These are phyloP conservation scores for Sclerotiophoma versabilis DNA, from an alignment of 2,329 filamentous ascomycete genomes.

Conservation along the genomic window DNA sequence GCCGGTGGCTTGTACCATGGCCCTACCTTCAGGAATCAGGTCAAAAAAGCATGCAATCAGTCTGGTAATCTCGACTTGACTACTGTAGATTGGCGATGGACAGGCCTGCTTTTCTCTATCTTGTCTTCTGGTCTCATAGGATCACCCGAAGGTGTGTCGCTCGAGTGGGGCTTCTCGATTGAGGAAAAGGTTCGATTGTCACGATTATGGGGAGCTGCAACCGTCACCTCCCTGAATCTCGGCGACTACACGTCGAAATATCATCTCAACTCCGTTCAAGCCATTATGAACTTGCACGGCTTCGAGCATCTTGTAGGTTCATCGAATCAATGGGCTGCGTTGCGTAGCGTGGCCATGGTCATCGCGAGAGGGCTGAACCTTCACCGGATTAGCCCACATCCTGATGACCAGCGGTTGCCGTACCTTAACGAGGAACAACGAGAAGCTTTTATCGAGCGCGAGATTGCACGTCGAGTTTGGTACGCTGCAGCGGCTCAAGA, in stretches of 20 bases:
- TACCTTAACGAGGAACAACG: constrained; percentile 32
- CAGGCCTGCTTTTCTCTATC: constrained; percentile 53
- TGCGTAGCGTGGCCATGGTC: constrained; percentile 54
- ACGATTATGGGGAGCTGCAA: constrained; percentile 56
- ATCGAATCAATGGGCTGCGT: constrained; percentile 56
- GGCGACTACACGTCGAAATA: constrained; percentile 55
- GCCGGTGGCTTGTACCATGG: constrained; percentile 50
- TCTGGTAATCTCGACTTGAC: constrained; percentile 50
- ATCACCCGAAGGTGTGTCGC: constrained; percentile 45
- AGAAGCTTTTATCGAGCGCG: constrained; percentile 40
- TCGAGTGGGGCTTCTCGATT: constrained; percentile 55
- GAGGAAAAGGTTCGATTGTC: constrained; percentile 53
- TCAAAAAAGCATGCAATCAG: constrained; percentile 50
- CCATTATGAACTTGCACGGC: constrained; percentile 58
- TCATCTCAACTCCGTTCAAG: constrained; percentile 51
- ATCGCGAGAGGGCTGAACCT: constrained; percentile 59
- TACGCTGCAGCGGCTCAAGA: constrained; percentile 51
- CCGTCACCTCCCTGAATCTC: constrained; percentile 54
- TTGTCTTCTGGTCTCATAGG: constrained; percentile 54
- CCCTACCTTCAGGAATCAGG: constrained; percentile 48
- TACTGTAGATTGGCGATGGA: constrained; percentile 48
- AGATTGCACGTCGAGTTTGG: constrained; percentile 53
- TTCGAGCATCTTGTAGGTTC: constrained; percentile 59
- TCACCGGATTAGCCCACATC: constrained; percentile 45
- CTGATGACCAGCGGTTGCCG: constrained; percentile 31